phyloP scores from a whole-genome alignment of 495 filamentous ascomycete genomes.

The Xylaria telfairii region DNA sequence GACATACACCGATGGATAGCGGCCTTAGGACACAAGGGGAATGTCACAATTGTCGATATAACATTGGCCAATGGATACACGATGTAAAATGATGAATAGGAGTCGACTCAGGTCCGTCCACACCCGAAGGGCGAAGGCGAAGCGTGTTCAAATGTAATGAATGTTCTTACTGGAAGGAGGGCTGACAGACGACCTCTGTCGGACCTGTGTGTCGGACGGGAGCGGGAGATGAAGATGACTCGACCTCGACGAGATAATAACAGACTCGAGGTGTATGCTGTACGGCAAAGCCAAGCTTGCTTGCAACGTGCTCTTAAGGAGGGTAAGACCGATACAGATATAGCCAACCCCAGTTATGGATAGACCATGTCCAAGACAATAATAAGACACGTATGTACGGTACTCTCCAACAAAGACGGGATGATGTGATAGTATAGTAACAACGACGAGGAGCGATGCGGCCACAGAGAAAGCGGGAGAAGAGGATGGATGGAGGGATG shows the following conservation, averaged over 20 bases:
- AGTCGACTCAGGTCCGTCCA: constrained; percentile 17
- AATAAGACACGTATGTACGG: constrained; percentile 18
- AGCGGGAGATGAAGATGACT: constrained; percentile 15
- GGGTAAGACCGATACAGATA: constrained; percentile 20
- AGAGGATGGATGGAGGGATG: constrained; percentile 16
- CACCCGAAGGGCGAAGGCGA: constrained; percentile 23
- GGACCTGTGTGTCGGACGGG: constrained; percentile 2
- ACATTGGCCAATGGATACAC: constrained; percentile 39
- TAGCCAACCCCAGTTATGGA: constrained; percentile 21
- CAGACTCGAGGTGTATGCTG: constrained; percentile 12
- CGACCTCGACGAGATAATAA: constrained; percentile 18
- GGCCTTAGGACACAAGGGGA: constrained; percentile 30
- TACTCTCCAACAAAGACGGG: constrained; percentile 8
- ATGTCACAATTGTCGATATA: constrained; percentile 32
- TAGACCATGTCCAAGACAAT: constrained; percentile 19
- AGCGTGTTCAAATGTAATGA: constrained; percentile 19
- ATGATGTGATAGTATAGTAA: constrained; percentile 8
- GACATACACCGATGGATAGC: constrained; percentile 32
- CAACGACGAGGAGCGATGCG: constrained; percentile 1
- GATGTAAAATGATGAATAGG: constrained; percentile 17
- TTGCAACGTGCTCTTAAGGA: constrained; percentile 19
- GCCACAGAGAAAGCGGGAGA: constrained; percentile 11
- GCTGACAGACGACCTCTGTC: constrained; percentile 6
- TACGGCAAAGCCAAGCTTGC: constrained; percentile 7
- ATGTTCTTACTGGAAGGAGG: constrained; percentile 20